A percentile compares a stretch with the other conserved stretches of the same genome.
phyloP scores from a whole-genome alignment of 2,329 filamentous ascomycete species.

The Pseudogymnoascus sp. region DNA sequence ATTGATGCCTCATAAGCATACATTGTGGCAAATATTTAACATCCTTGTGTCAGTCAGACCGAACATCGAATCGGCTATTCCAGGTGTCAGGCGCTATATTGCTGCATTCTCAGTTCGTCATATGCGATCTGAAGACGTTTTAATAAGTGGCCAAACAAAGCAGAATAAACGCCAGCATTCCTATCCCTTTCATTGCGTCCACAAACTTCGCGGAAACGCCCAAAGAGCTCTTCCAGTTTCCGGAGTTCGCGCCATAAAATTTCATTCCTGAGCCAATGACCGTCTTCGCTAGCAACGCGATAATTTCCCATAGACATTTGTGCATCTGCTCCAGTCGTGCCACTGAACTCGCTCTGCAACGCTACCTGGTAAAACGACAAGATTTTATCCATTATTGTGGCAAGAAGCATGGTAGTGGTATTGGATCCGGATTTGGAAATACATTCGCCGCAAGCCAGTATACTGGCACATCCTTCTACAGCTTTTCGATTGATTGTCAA shows the following conservation, averaged over 20 bases:
- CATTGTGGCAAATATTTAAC: not conserved
- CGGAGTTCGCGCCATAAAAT: conserved; percentile 40
- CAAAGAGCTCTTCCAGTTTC: conserved; percentile 40
- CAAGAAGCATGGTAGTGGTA: conserved; percentile 42
- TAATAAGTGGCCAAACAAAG: conserved; percentile 39
- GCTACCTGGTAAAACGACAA: conserved; percentile 39
- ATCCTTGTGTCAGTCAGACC: not conserved
- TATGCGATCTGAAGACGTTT: conserved; percentile 36
- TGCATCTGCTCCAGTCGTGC: conserved; percentile 9
- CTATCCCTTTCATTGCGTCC: conserved; percentile 13
- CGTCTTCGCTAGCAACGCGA: conserved; percentile 38
- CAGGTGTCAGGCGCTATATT: not conserved
- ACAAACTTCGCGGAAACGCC: conserved; percentile 36
- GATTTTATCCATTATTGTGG: conserved; percentile 41
- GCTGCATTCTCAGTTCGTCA: conserved; percentile 26
- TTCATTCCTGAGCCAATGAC: conserved; percentile 40
- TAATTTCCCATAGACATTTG: conserved; percentile 32
- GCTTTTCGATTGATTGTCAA: conserved; percentile 40
- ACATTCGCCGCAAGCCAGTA: conserved; percentile 39
- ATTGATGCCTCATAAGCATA: not conserved
- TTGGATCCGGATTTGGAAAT: conserved; percentile 37
- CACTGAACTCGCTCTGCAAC: conserved; percentile 33
- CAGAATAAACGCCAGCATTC: conserved; percentile 34
- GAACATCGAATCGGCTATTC: not conserved
- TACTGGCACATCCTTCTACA: conserved; percentile 39